phyloP scores from a whole-genome alignment of 805 yeast genomes.

The Ogataea trehalophila region DNA sequence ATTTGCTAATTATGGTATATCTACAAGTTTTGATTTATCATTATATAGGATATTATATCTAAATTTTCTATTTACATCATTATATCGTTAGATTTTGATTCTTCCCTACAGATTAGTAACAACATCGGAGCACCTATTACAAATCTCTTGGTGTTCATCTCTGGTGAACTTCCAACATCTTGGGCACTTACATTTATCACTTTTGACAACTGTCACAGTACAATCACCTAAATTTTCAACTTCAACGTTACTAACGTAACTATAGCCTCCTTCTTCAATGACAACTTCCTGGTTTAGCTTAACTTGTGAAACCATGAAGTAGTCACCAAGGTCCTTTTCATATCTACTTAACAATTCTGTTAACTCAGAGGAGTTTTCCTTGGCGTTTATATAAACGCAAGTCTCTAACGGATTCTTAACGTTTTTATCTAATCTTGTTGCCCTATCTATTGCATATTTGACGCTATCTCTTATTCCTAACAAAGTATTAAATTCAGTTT shows the following conservation, averaged over 20 bases:
- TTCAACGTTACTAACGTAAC: constrained; percentile 26
- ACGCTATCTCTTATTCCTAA: constrained; percentile 45
- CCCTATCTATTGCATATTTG: constrained; percentile 49
- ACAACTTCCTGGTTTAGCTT: constrained; percentile 22
- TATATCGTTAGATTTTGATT: no score
- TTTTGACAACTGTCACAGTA: constrained; percentile 34
- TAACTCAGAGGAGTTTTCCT: constrained; percentile 1
- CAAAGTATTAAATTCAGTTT: constrained; percentile 40
- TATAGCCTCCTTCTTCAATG: constrained; percentile 13
- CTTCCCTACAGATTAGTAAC: constrained; percentile 8
- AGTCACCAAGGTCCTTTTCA: constrained; percentile 47
- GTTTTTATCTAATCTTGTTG: constrained; percentile 46
- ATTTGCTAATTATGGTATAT: neutral
- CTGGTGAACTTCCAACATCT: constrained; percentile 89
- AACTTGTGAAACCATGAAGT: constrained; percentile 62
- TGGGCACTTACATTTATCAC: constrained; percentile 63
- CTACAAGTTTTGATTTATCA: neutral
- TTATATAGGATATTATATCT: no score
- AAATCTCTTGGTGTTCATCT: constrained; percentile 44
- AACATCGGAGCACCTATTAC: constrained; percentile 58
- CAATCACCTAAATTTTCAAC: constrained; percentile 27
- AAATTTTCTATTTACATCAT: no score
- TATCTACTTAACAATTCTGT: constrained; percentile 18
- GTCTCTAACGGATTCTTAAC: constrained; percentile 59
- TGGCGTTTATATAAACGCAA: constrained; percentile 34